Evolutionary conservation across 306 rosid genomes (phyloP), one percentile per base, ranked within the genome.

Genomic region (Cucurbita argyrosperma): DNA sequence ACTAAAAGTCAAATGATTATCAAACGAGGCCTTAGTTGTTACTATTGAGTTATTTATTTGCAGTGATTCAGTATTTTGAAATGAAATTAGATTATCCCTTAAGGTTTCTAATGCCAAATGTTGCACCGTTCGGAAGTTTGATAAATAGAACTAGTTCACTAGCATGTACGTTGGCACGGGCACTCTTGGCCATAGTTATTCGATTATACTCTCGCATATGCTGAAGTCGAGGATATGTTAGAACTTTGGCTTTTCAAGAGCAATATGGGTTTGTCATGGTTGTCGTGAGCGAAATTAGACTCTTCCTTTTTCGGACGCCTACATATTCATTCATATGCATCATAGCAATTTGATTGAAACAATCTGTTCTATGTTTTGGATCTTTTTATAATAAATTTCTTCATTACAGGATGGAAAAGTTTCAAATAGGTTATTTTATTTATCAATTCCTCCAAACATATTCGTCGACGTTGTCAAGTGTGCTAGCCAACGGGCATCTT

Each of bases 381-480:
- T 46, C 61, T 74, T 73, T 51, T 38, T 14, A 43, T 40, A 46
- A 70, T 69, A 71, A 74, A 62, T 23, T 74, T 80, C 80, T 75
- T 72, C 71, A 55, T 77, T 79, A 26, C 89, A 94, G 97, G 88
- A 80, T 61, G 97, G 91, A 79, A 94, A 78, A 77, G n/a, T 51
- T 37, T 81, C 97, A 64, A 83, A 91, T 78, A 88, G 99, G 81
- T 83, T 94, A 73, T 94, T 86, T 83, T 94, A 94, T 84, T 77
- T 94, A 79, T 90, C 98, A 66, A 82, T 90, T 80, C 97, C 98
- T 40, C 97, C 97, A 72, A 94, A 91, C 83, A 82, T 94, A 79
- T 94, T 94, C 72, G 91, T 94, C 70, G 95, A 94, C 71, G 97
- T 70, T 59, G 99, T 88, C 70, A 87, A 82, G 83, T 86, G 90